phyloP scores from a whole-genome alignment of 164 flowering plant genomes.

The Stephania cephalantha region DNA sequence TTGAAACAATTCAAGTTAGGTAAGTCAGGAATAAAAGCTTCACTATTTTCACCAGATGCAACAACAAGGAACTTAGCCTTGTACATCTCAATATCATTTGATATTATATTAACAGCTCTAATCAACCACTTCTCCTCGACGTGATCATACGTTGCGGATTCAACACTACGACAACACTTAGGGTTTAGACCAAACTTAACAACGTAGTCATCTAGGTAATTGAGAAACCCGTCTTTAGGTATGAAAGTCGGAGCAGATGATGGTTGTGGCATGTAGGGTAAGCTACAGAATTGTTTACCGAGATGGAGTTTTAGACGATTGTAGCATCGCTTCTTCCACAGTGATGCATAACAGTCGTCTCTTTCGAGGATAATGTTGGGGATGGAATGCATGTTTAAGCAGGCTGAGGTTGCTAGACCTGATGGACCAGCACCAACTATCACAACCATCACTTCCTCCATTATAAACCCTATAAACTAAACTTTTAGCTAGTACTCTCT shows the following conservation, averaged over 20 bases:
- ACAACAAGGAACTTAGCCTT: background rate
- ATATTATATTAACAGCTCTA: background rate
- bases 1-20: background rate
- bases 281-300: slow-evolving; percentile 6
- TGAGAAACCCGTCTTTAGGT: background rate
- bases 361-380: slow-evolving; percentile 10
- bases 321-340: slow-evolving; percentile 10
- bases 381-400: slow-evolving; percentile 3
- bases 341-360: slow-evolving; percentile 8
- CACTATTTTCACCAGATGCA: slow-evolving; percentile 9
- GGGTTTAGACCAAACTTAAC: background rate
- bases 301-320: slow-evolving; percentile 11
- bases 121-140: slow-evolving; percentile 2
- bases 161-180: background rate
- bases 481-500: background rate
- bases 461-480: background rate
- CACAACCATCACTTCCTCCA: slow-evolving; percentile 5
- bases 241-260: background rate
- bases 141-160: slow-evolving; percentile 1
- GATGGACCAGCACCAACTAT: slow-evolving; percentile 16
- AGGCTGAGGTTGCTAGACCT: slow-evolving; percentile 11
- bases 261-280: slow-evolving; percentile 9
- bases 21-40: slow-evolving; percentile 1
- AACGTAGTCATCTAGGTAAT: slow-evolving; percentile 5
- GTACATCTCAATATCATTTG: slow-evolving; percentile 6